phyloP scores from a whole-genome alignment of 441 rosid species.

The Jatropha multifida region DNA sequence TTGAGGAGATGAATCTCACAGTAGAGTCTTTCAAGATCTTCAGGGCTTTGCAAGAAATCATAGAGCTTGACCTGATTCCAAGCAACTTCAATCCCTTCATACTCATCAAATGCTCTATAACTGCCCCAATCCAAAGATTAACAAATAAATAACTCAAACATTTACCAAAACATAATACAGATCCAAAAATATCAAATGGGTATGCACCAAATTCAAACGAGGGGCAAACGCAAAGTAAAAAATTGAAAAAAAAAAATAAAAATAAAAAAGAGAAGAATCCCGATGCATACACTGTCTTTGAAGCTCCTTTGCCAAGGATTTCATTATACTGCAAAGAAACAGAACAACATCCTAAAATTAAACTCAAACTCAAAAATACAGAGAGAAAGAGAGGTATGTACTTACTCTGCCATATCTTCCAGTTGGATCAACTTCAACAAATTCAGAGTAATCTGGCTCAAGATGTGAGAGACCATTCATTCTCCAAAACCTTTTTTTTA shows the following conservation, averaged over 20 bases:
- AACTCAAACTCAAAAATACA: conserved; percentile 23
- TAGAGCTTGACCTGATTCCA: conserved; percentile 97
- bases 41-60: conserved; percentile 88
- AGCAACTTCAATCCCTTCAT: conserved; percentile 94
- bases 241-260: not conserved
- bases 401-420: conserved; percentile 98
- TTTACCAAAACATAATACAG: conserved; percentile 14
- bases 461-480: conserved; percentile 52
- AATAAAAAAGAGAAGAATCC: conserved; percentile 13
- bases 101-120: conserved; percentile 93
- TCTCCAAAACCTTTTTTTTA: conserved; percentile 19
- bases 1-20: conserved; percentile 92
- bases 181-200: conserved; percentile 22
- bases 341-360: conserved; percentile 16
- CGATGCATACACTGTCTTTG: conserved; percentile 81
- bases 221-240: conserved; percentile 2
- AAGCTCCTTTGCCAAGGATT: conserved; percentile 92
- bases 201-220: conserved; percentile 18
- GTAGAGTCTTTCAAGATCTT: conserved; percentile 90
- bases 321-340: conserved; percentile 67
- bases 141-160: conserved; percentile 28
- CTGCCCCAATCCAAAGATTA: conserved; percentile 41
- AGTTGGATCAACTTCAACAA: conserved; percentile 98
- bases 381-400: conserved; percentile 8
- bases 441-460: conserved; percentile 57